Base-by-base conservation (phyloP, 2,329 filamentous ascomycete species). In the Sordariomycetes sp. region DNA sequence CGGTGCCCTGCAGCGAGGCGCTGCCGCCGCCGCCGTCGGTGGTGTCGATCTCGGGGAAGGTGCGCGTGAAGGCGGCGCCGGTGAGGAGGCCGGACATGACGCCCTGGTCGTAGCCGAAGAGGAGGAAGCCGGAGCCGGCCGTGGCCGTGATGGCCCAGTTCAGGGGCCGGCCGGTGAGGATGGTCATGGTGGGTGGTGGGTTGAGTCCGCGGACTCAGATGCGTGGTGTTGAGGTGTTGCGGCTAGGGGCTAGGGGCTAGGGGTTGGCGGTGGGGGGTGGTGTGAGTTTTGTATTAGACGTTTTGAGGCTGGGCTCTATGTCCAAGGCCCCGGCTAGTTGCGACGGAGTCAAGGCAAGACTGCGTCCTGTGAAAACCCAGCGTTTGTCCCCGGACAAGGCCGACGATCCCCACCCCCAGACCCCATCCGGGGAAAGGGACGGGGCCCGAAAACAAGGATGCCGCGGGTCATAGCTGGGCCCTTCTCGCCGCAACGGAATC, bases 91-190 rank as follows among this genome's bases (percentile, higher is more conserved):
- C 69, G 16, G 62, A 65, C 67, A 70, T 70, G 2, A 70, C 67
- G 2, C 66, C 65, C 52, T 69, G 67, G 40, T 67, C 68, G 48
- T 70, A 70, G 8, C 68, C 68, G 53, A 70, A 70, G 2, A 75
- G 64, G 14, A 73, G 60, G 61, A 73, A 72, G 46, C 70, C 71
- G 8, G 67, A 65, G 48, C 71, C 71, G 24, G 70, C 69, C 4
- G 71, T 66, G 16, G 65, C 65, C 11, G 67, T 69, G 56, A 70
- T 74, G 64, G 70, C 70, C 69, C 70, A 73, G 56, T 72, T 68
- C 18, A 77, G 67, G n/a, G 68, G 63, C 34, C 63, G 64, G 20
- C 71, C 70, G 43, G 65, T 62, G 48, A 72, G 68, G 54, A 50
- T 3, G 8, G 46, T 24, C 46, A 50, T 50, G 22, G 22, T 24